These are phyloP conservation scores for Chimonanthus praecox DNA, from an alignment of 164 flowering plant species.

Conservation along the genomic window DNA sequence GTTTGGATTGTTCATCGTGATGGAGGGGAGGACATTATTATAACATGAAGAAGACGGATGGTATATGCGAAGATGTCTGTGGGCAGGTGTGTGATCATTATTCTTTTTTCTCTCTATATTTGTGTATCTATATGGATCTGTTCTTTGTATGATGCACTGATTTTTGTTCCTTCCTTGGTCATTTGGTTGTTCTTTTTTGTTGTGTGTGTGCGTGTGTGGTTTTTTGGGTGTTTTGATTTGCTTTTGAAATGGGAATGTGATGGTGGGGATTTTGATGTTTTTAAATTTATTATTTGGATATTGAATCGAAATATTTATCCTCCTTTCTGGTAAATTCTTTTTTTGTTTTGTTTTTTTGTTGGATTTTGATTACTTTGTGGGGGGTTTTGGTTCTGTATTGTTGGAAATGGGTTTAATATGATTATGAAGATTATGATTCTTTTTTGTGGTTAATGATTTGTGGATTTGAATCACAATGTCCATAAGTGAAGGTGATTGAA, in stretches of 20 bases:
- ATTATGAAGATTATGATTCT: background rate
- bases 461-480: background rate
- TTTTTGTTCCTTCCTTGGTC: background rate
- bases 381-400: background rate
- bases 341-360: background rate
- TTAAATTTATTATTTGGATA: too few species aligned
- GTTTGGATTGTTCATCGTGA: conserved; percentile 5
- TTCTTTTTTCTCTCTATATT: background rate
- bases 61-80: conserved; percentile 68
- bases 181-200: background rate
- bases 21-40: conserved; percentile 56
- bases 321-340: too few species aligned
- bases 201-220: too few species aligned
- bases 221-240: too few species aligned
- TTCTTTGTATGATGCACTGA: background rate
- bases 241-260: background rate
- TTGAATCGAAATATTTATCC: too few species aligned
- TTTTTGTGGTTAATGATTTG: background rate
- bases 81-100: conserved; percentile 47
- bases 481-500: background rate
- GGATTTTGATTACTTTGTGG: background rate
- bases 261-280: too few species aligned
- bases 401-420: background rate
- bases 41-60: conserved; percentile 72
- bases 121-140: background rate